Evolutionary conservation across 2,329 filamentous ascomycete genomes (phyloP).

Genomic region (Fusarium liriodendri): DNA sequence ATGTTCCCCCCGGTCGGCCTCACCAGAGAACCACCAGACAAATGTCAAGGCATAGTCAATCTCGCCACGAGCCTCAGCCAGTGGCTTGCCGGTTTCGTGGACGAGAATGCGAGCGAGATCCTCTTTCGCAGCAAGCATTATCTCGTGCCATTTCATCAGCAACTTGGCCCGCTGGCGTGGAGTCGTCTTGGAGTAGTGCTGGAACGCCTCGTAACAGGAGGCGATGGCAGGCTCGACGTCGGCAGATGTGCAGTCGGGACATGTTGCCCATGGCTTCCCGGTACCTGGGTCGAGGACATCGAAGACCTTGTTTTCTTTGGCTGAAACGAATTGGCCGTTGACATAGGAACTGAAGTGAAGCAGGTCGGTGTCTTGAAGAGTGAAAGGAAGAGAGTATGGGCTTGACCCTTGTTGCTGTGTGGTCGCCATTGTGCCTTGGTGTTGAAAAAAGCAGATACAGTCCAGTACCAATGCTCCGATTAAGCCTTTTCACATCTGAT

Average conservation of each 20-base stretch:
- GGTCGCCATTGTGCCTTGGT: background rate
- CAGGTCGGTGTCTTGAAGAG: background rate
- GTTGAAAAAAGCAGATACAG: background rate
- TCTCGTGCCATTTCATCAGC: background rate
- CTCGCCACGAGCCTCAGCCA: constrained; percentile 64
- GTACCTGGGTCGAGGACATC: background rate
- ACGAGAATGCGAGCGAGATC: constrained; percentile 45
- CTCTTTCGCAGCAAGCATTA: background rate
- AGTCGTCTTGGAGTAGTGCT: background rate
- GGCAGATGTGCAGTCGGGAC: background rate
- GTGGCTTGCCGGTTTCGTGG: constrained; percentile 67
- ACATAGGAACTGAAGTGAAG: background rate
- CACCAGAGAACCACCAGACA: constrained; percentile 67
- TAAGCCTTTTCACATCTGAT: background rate
- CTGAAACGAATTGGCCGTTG: background rate
- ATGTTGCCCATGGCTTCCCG: background rate
- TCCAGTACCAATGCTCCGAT: background rate
- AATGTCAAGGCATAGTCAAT: constrained; percentile 66
- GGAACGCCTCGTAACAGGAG: background rate
- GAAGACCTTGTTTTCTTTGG: background rate
- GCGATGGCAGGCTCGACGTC: background rate
- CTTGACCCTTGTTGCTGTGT: background rate
- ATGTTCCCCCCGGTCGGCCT: constrained; percentile 55
- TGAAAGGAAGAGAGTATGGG: background rate
- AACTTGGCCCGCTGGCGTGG: background rate